Evolutionary conservation across 495 filamentous ascomycete genomes (phyloP), one percentile per base, ranked within the genome.

Genomic region (Pyrenula aspistea): DNA sequence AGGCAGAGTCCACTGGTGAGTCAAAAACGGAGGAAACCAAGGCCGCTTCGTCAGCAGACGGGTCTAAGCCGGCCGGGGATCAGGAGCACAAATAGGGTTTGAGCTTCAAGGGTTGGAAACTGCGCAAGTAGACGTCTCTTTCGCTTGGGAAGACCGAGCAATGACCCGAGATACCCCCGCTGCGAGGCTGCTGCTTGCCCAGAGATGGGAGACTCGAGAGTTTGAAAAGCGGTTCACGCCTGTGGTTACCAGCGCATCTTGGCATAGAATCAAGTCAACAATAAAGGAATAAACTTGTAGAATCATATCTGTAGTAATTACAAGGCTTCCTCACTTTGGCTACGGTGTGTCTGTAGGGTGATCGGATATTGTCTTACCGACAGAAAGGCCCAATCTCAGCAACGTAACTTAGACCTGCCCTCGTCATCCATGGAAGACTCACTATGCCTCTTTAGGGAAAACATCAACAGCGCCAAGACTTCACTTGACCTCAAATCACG

Each of bases 1-100:
- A 53, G 22, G 24, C 24, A 55, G 53, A 55, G 15, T 10, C 8
- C 24, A 47, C 48, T 20, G 25, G 12, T 12, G 36, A 10, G 12
- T 25, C 24, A 4, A 22, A 51, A 23, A 47, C 21, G 8, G 24
- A 53, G 50, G 53, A 57, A n/a, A 49, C 36, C 12, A 20, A 25
- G 25, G 62, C 56, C 22, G 70, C 70, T 62, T 61, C 53, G 22
- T 57, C 64, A 58, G 64, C 67, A 51, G 67, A 55, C 21, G 55
- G 12, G 22, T 21, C 56, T 24, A 21, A 24, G 50, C 8, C 8
- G 20, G 50, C 50, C 24, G 53, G 21, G 23, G 11, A 56, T 1
- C 12, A 56, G 1, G 2, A 23, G 11, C 1, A 51, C 19, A 48
- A 21, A 49, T 56, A 4, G 15, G n/a, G 4, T 15, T 15, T 42